A percentile compares a stretch with the other conserved stretches of the same genome.
Conservation (phyloP, 306 rosid genomes). For the Prunus padus region DNA sequence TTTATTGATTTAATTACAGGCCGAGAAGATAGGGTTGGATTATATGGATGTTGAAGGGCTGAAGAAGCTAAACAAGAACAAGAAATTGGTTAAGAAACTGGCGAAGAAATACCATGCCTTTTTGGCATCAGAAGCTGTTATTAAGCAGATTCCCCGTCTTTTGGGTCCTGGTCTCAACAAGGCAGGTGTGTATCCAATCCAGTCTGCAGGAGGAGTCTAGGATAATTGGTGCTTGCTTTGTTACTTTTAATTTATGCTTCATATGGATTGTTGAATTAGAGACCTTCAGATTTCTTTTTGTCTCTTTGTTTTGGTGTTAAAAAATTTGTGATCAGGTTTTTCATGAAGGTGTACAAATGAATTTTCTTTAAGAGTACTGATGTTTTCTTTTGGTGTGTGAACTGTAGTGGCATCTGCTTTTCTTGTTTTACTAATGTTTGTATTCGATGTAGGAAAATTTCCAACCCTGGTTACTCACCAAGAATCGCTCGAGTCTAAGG, state of each 20-base stretch:
- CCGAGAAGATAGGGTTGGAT: constrained; percentile 72
- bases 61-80: constrained; percentile 84
- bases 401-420: background rate
- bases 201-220: background rate
- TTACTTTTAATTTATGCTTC: background rate
- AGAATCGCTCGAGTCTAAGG: constrained; percentile 80
- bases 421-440: background rate
- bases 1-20: constrained; percentile 38
- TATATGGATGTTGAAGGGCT: constrained; percentile 78
- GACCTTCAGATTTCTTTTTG: background rate
- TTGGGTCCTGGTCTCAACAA: constrained; percentile 92
- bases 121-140: constrained; percentile 86
- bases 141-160: constrained; percentile 89
- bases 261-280: background rate
- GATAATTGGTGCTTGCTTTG: background rate
- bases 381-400: background rate
- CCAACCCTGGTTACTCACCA: constrained; percentile 81
- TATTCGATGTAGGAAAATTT: constrained; percentile 57
- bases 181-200: constrained; percentile 57
- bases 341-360: too few relatives aligned
- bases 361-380: background rate
- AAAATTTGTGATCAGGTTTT: background rate
- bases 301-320: too few relatives aligned
- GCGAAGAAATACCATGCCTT: constrained; percentile 86
- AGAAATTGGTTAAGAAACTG: constrained; percentile 72